Evolutionary conservation across 1,284 basidiomycete genomes (phyloP).

Genomic region (Grifola frondosa): DNA sequence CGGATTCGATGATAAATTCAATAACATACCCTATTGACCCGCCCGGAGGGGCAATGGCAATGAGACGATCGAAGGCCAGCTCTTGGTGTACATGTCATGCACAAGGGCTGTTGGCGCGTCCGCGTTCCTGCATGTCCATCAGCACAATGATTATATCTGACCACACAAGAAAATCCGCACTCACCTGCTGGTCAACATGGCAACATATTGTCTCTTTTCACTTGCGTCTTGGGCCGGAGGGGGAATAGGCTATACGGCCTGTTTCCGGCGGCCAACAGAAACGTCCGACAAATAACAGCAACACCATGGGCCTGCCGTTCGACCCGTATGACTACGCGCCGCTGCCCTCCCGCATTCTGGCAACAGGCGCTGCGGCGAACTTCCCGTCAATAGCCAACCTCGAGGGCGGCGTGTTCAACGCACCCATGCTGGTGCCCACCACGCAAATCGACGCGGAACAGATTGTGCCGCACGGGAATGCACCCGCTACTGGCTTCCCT

Average conservation of each 20-base stretch:
- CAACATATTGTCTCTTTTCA: slow-evolving; percentile 71
- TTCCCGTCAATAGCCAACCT: slow-evolving; percentile 77
- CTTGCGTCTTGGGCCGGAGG: slow-evolving; percentile 70
- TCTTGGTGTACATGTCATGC: slow-evolving; percentile 86
- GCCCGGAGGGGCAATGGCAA: slow-evolving; percentile 82
- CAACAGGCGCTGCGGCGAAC: slow-evolving; percentile 73
- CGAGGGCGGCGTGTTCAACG: slow-evolving; percentile 74
- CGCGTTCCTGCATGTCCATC: slow-evolving; percentile 57
- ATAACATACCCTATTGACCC: slow-evolving; percentile 80
- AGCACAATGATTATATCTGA: too few species aligned
- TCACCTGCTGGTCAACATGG: slow-evolving; percentile 68
- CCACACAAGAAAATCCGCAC: slow-evolving; percentile 26
- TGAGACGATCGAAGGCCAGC: slow-evolving; percentile 83
- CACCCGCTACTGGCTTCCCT: slow-evolving; percentile 63
- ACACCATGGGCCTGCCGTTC: slow-evolving; percentile 60
- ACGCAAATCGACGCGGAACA: slow-evolving; percentile 73
- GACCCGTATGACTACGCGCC: slow-evolving; percentile 68
- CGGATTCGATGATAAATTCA: too few species aligned
- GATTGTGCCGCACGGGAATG: slow-evolving; percentile 65
- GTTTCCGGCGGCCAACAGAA: slow-evolving; percentile 30
- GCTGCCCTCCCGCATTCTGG: slow-evolving; percentile 61
- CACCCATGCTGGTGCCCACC: slow-evolving; percentile 64
- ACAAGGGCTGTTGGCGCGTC: slow-evolving; percentile 82
- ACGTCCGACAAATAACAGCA: slow-evolving; percentile 21
- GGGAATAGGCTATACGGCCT: slow-evolving; percentile 60